Evolutionary conservation across 495 filamentous ascomycete species (phyloP), one percentile per base, ranked within the genome.

Genomic region (Penicillium pulvis): DNA sequence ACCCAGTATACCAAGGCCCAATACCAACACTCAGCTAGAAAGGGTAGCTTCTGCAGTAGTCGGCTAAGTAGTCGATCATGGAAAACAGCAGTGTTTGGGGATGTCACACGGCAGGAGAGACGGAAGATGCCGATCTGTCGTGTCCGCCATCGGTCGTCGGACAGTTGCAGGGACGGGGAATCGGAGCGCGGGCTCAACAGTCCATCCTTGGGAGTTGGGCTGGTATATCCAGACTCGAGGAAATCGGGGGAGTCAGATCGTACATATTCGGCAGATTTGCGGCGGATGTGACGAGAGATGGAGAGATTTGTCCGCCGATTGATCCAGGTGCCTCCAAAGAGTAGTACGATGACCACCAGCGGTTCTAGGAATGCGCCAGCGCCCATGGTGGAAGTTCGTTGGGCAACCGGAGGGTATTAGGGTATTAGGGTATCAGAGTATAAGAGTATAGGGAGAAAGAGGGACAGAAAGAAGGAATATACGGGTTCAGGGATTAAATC

Each of bases 21-120:
- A 62, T 93, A 93, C 79, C 87, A 92, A 63, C 87, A 87, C 70
- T 93, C 90, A 23, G 87, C 83, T 28, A 93, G 68, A 62, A 93
- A 93, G 11, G 90, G 90, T 52, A 90, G 83, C 59, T 83, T 86
- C 36, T 80, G 75, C 7, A 93, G 76, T 23, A 91, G 56, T 2
- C 85, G 73, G 70, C 82, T 85, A 31, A 85, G 67, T 12, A 84
- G 65, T 36, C 80, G 75, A 28, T 79, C 73, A 56, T 79, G 75
- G 53, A 85, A 87, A 7, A 79, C 69, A 16, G 63, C 65, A 2
- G 82, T 85, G 58, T 85, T 82, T 14, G 84, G 84, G n/a, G 81
- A 79, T 9, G 70, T 70, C n/a, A 85, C 75, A 28, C 71, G 64
- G 14, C 54, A 63, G 10, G 60, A 67, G 28, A 64, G 62, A 0